These are phyloP conservation scores for Salix suchowensis DNA, from an alignment of 345 rosid species.

Conservation along the genomic window DNA sequence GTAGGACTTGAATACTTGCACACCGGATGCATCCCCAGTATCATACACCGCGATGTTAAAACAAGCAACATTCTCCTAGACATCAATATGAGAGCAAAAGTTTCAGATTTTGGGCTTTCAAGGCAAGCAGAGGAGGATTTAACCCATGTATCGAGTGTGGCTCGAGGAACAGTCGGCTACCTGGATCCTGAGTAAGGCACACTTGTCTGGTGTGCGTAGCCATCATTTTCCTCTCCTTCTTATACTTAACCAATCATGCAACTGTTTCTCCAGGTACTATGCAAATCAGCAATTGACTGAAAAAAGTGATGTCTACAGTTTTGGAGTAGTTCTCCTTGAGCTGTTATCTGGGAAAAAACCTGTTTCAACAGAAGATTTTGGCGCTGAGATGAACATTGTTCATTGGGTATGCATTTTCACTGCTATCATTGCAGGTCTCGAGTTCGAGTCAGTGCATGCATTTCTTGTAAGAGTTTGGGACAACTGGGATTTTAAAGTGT, in stretches of 20 bases:
- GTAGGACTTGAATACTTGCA: slow-evolving; percentile 98
- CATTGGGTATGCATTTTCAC: slow-evolving; percentile 62
- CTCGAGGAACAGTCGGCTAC: slow-evolving; percentile 90
- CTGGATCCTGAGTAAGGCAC: slow-evolving; percentile 87
- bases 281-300: slow-evolving; percentile 87
- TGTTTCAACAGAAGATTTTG: slow-evolving; percentile 75
- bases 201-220: background rate
- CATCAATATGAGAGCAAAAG: slow-evolving; percentile 90
- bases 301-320: slow-evolving; percentile 96
- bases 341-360: slow-evolving; percentile 89
- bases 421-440: background rate
- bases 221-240: background rate
- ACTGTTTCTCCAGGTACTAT: slow-evolving; percentile 55
- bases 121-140: slow-evolving; percentile 90
- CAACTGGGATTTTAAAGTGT: too few species aligned
- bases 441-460: too few species aligned
- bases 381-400: slow-evolving; percentile 78
- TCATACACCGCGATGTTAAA: slow-evolving; percentile 94
- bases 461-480: too few species aligned
- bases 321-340: slow-evolving; percentile 94
- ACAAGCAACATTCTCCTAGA: slow-evolving; percentile 91
- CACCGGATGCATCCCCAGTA: slow-evolving; percentile 88
- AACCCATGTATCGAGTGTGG: slow-evolving; percentile 88
- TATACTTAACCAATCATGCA: background rate
- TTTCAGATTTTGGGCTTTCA: slow-evolving; percentile 96